Evolutionary conservation across 177 flowering plant genomes (phyloP), one percentile per base, ranked within the genome.

Genomic region (Vitis hybrid): DNA sequence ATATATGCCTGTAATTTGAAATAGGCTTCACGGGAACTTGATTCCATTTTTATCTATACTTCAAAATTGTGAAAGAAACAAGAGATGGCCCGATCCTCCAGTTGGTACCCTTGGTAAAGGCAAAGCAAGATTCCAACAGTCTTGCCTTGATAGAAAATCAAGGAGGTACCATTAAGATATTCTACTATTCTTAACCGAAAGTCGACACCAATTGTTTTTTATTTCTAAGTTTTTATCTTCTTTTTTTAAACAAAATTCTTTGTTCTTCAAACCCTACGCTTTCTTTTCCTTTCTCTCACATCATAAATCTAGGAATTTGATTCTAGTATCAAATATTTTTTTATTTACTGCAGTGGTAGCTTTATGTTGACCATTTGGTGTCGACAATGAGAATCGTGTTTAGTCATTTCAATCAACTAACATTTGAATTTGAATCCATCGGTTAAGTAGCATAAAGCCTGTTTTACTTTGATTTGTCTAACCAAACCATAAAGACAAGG

Each of bases 341-440:
- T 7, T 45, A 54, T 19, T 39, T 7, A 39, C 7, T 39, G 45
- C 53, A 13, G 34, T 60, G 22, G 14, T 19, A 1, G n/a, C 50
- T 65, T 59, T 19, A 48, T 51, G 11, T 73, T 70, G 68, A 67
- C 65, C 54, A 54, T 20, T 67, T 50, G 15, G 49, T 22, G n/a
- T 50, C 61, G 67, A 65, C 76, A 65, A 20, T 26, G 54, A 15
- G 76, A 76, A 76, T 72, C 70, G 52, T 64, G 50, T 63, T 50
- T 63, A 63, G 50, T 63, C 77, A 69, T 58, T 68, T 54, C 63
- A 50, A 63, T 57, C 68, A 69, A 64, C 39, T 48, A 56, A 63
- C 31, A 2, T 63, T 57, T 10, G 52, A 39, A 39, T 39, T 68
- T 31, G 59, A 50, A 68, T 48, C 67, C 19, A 48, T 52, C 45